These are phyloP conservation scores for Neonectria hederae DNA, from an alignment of 2,329 filamentous ascomycete genomes.

Conservation along the genomic window DNA sequence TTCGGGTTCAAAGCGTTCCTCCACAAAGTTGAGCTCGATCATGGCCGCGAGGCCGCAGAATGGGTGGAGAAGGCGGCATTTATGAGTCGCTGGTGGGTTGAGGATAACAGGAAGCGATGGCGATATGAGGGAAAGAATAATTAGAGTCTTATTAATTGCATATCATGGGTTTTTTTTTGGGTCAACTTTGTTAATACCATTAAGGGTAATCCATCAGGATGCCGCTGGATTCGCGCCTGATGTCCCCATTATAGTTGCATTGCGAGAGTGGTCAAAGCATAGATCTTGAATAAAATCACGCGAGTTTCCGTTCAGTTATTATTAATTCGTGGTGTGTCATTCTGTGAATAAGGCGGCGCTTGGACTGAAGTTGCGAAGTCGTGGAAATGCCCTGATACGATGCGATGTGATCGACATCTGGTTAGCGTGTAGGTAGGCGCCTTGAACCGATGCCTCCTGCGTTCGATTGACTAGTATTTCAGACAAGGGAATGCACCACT, in stretches of 20 bases:
- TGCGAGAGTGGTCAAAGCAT: background rate
- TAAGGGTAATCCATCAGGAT: background rate
- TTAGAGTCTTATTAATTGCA: background rate
- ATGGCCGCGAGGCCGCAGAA: constrained; percentile 22
- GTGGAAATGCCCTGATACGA: too few species aligned
- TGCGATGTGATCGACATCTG: too few species aligned
- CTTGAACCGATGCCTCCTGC: too few species aligned
- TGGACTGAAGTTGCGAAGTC: background rate
- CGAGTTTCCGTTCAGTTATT: background rate
- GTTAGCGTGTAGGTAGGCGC: too few species aligned
- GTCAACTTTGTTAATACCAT: background rate
- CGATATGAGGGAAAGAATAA: constrained; percentile 20
- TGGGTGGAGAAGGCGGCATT: constrained; percentile 39
- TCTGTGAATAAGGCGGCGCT: background rate
- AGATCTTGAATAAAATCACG: background rate
- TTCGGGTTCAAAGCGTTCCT: constrained; percentile 32
- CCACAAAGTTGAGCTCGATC: constrained; percentile 20
- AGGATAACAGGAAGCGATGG: constrained; percentile 36
- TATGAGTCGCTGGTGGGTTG: constrained; percentile 36
- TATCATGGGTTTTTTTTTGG: background rate
- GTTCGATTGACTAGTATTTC: too few species aligned
- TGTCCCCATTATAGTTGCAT: background rate
- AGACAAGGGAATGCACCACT: too few species aligned
- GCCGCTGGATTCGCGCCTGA: background rate
- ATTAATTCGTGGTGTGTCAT: background rate